Evolutionary conservation across 169 alveolate genomes (phyloP).

Genomic region (Eimeria mitis): DNA sequence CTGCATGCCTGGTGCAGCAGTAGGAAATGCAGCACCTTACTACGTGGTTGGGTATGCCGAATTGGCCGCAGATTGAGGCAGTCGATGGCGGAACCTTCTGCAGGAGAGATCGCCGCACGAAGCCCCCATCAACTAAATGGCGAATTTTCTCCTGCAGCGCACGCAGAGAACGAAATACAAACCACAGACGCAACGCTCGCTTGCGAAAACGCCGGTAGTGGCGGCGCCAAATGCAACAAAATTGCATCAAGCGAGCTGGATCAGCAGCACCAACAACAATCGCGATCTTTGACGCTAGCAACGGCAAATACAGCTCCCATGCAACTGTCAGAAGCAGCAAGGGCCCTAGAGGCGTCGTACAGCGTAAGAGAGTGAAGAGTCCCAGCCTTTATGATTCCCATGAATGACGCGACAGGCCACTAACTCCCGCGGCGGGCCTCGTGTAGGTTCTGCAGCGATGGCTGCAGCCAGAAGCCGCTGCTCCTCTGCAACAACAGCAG

Average conservation of each 20-base stretch:
- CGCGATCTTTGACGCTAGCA: not conserved
- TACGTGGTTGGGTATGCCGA: constrained; percentile 34
- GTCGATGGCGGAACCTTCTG: constrained; percentile 47
- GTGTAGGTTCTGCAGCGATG: constrained; percentile 26
- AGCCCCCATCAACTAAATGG: constrained; percentile 10
- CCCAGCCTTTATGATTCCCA: constrained; percentile 18
- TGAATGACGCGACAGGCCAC: constrained; percentile 2
- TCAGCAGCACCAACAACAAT: constrained; percentile 7
- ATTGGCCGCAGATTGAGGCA: constrained; percentile 42
- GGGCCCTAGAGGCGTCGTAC: not conserved
- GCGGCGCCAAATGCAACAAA: not conserved
- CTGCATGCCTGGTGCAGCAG: not conserved
- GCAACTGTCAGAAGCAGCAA: not conserved
- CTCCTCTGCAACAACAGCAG: constrained; percentile 48
- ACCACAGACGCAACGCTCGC: not conserved
- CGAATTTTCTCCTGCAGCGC: not conserved
- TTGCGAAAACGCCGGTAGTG: not conserved
- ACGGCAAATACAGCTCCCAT: not conserved
- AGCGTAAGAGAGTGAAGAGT: not conserved
- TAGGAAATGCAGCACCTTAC: not conserved
- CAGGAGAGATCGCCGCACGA: constrained; percentile 31
- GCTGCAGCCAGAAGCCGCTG: constrained; percentile 42
- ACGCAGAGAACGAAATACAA: not conserved
- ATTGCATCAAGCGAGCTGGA: not conserved
- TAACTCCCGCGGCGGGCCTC: constrained; percentile 30